phyloP scores from a whole-genome alignment of 192 early-diverging fungal genomes.

The Phycomyces blakesleeanus region DNA sequence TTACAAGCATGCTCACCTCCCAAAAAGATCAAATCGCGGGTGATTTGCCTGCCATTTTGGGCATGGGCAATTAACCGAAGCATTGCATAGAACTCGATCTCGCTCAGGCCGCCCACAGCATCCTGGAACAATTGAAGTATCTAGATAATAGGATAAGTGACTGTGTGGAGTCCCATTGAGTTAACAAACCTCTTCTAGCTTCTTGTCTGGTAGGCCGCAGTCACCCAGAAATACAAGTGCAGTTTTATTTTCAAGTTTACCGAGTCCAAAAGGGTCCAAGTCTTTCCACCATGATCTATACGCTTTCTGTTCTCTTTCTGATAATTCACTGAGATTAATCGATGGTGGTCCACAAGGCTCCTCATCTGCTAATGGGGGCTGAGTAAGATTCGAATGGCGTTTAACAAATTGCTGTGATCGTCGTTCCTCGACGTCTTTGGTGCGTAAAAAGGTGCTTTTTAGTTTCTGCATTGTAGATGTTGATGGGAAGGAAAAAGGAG shows the following conservation, averaged over 20 bases:
- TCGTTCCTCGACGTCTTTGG: constrained; percentile 15
- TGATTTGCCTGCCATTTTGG: constrained; percentile 34
- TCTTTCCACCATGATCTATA: constrained; percentile 36
- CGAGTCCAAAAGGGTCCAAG: constrained; percentile 31
- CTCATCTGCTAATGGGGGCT: background rate
- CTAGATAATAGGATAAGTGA: constrained; percentile 10
- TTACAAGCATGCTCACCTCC: constrained; percentile 24
- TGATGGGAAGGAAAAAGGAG: background rate
- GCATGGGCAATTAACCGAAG: constrained; percentile 36
- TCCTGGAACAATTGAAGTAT: constrained; percentile 31
- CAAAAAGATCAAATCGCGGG: constrained; percentile 26
- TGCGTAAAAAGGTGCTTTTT: constrained; percentile 13
- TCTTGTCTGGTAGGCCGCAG: constrained; percentile 18
- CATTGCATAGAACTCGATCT: constrained; percentile 34
- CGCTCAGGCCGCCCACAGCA: constrained; percentile 22
- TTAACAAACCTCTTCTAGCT: constrained; percentile 24
- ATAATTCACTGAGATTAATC: constrained; percentile 4
- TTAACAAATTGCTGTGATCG: constrained; percentile 24
- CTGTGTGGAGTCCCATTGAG: background rate
- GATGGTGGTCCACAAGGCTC: background rate
- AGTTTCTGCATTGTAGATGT: constrained; percentile 16
- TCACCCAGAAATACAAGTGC: constrained; percentile 24
- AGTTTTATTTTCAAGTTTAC: constrained; percentile 16
- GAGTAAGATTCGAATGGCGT: background rate
- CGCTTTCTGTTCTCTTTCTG: constrained; percentile 12